Conservation (phyloP, 2,329 filamentous ascomycete species). For the Thelonectria olida region DNA sequence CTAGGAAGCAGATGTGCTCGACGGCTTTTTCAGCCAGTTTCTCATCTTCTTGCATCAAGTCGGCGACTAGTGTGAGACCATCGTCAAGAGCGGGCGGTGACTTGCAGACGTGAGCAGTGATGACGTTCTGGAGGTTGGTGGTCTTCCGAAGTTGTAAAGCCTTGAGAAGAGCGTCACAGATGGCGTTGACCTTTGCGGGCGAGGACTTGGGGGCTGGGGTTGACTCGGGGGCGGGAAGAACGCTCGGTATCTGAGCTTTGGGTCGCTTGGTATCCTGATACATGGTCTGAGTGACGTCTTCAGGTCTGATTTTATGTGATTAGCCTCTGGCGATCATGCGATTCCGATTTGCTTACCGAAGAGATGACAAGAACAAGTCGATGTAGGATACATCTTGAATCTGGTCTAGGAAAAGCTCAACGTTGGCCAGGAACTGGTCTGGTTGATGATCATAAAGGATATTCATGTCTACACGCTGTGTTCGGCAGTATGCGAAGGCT, state of each 20-base stretch:
- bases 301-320: constrained; percentile 66
- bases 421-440: constrained; percentile 80
- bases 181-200: constrained; percentile 78
- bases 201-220: constrained; percentile 27
- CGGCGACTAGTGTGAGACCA: constrained; percentile 81
- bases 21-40: constrained; percentile 86
- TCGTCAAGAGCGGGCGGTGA: constrained; percentile 88
- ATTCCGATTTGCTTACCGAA: constrained; percentile 65
- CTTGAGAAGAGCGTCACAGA: constrained; percentile 86
- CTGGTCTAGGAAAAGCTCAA: constrained; percentile 83
- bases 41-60: constrained; percentile 73
- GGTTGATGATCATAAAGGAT: constrained; percentile 95
- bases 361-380: constrained; percentile 88
- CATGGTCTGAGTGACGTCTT: constrained; percentile 93
- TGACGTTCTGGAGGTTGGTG: constrained; percentile 85
- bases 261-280: constrained; percentile 82
- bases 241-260: constrained; percentile 25
- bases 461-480: constrained; percentile 97
- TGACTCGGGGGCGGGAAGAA: constrained; percentile 19
- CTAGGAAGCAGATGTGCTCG: constrained; percentile 97
- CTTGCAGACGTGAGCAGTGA: constrained; percentile 96
- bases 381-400: constrained; percentile 83
- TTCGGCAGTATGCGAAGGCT: constrained; percentile 89
- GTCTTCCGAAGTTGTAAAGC: constrained; percentile 69
- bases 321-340: constrained; percentile 26